Evolutionary conservation across 2,329 filamentous ascomycete species (phyloP).

Genomic region (Aspergillus candidus): DNA sequence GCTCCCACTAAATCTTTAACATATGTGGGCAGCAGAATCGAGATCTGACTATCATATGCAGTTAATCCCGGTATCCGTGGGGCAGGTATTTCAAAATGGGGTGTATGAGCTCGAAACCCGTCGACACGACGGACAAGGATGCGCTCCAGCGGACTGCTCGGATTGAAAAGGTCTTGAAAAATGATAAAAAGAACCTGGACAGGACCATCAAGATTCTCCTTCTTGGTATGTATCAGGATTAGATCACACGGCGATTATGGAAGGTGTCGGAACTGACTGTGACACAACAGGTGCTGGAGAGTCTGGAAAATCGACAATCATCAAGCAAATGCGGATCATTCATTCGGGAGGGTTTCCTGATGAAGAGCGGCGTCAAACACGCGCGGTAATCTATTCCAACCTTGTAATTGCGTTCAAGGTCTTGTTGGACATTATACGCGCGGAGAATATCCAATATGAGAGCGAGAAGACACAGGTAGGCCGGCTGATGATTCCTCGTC

Average conservation of each 20-base stretch:
- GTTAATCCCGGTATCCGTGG: conserved; percentile 2
- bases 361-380: conserved; percentile 85
- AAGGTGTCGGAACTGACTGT: neutral
- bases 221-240: conserved; percentile 58
- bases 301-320: conserved; percentile 90
- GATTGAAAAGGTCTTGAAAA: conserved; percentile 78
- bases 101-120: conserved; percentile 39
- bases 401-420: conserved; percentile 87
- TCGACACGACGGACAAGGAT: conserved; percentile 36
- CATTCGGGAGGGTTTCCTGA: conserved; percentile 88
- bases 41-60: neutral
- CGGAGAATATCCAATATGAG: conserved; percentile 73
- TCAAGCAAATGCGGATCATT: conserved; percentile 99
- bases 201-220: conserved; percentile 91
- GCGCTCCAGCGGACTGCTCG: conserved; percentile 49
- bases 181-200: conserved; percentile 79
- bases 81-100: conserved; percentile 33
- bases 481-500: neutral
- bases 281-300: conserved; percentile 71
- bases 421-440: conserved; percentile 84
- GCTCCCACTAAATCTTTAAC: neutral
- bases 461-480: conserved; percentile 72
- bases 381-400: conserved; percentile 93
- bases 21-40: neutral
- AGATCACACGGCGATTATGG: neutral